These are phyloP conservation scores for Datura wrightii DNA, from an alignment of 257 asterid species.

Conservation along the genomic window DNA sequence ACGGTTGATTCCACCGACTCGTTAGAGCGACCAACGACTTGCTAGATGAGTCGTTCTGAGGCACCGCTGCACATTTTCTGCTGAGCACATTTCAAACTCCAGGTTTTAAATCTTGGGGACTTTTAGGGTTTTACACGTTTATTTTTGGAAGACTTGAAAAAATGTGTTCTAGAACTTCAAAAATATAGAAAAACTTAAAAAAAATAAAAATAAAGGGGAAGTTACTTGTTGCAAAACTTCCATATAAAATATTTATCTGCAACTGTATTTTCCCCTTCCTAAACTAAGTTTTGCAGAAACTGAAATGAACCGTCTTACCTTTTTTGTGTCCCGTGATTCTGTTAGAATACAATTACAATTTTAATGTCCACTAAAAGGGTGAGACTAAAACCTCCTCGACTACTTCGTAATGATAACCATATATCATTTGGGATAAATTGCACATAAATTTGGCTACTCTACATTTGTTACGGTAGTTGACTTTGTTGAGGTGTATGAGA, in stretches of 20 bases:
- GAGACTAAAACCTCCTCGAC: background rate
- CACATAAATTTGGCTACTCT: too few relatives aligned
- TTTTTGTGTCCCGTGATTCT: background rate
- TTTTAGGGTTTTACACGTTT: background rate
- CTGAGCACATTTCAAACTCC: too few relatives aligned
- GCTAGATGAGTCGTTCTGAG: too few relatives aligned
- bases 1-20: too few relatives aligned
- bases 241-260: background rate
- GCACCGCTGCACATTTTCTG: too few relatives aligned
- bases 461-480: background rate
- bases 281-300: background rate
- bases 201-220: background rate
- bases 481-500: constrained; percentile 13
- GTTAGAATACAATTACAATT: background rate
- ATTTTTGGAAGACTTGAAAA: background rate
- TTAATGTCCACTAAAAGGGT: background rate
- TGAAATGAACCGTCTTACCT: background rate
- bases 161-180: background rate
- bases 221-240: background rate
- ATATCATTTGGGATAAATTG: too few relatives aligned
- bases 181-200: too few relatives aligned
- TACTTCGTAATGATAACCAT: constrained; percentile 16
- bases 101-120: too few relatives aligned
- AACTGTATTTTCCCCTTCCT: background rate
- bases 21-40: too few relatives aligned